phyloP scores from a whole-genome alignment of 345 rosid species.

The Syzygium jambos region DNA sequence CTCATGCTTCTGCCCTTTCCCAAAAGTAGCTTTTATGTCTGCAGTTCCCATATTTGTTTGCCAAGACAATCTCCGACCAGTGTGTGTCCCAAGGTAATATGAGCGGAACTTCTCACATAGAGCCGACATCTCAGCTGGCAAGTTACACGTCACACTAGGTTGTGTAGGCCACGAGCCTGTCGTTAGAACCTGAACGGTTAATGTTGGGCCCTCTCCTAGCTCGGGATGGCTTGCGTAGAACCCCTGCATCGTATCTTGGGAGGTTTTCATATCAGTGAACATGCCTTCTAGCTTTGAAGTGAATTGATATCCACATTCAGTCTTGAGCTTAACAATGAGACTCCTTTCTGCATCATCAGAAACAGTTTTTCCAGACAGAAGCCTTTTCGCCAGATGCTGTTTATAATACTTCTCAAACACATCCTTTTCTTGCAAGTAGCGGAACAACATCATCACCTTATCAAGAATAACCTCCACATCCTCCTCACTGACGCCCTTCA shows the following conservation, averaged over 20 bases:
- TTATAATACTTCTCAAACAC: slow-evolving; percentile 96
- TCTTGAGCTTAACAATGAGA: slow-evolving; percentile 89
- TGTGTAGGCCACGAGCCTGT: slow-evolving; percentile 99
- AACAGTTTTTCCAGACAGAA: slow-evolving; percentile 84
- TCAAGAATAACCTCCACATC: slow-evolving; percentile 91
- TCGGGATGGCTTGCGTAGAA: slow-evolving; percentile 68
- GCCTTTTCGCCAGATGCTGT: slow-evolving; percentile 96
- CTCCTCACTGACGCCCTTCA: slow-evolving; percentile 83
- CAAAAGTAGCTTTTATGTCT: slow-evolving; percentile 79
- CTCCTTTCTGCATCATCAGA: slow-evolving; percentile 98
- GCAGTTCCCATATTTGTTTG: slow-evolving; percentile 99
- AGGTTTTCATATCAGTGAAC: slow-evolving; percentile 99
- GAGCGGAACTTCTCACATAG: slow-evolving; percentile 93
- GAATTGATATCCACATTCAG: slow-evolving; percentile 97
- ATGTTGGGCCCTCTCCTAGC: slow-evolving; percentile 77
- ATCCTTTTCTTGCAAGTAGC: slow-evolving; percentile 97
- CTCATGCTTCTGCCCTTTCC: slow-evolving; percentile 97
- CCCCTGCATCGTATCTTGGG: slow-evolving; percentile 89
- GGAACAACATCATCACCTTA: slow-evolving; percentile 99
- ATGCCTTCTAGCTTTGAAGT: slow-evolving; percentile 96
- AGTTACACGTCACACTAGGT: slow-evolving; percentile 70
- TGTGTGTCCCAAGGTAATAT: slow-evolving; percentile 92
- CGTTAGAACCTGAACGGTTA: slow-evolving; percentile 89
- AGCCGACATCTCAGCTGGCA: slow-evolving; percentile 82
- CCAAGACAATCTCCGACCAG: slow-evolving; percentile 93